A percentile compares a stretch with the other conserved stretches of the same genome.
Conservation (phyloP, 495 filamentous ascomycete genomes). For the Neurospora sp. region DNA sequence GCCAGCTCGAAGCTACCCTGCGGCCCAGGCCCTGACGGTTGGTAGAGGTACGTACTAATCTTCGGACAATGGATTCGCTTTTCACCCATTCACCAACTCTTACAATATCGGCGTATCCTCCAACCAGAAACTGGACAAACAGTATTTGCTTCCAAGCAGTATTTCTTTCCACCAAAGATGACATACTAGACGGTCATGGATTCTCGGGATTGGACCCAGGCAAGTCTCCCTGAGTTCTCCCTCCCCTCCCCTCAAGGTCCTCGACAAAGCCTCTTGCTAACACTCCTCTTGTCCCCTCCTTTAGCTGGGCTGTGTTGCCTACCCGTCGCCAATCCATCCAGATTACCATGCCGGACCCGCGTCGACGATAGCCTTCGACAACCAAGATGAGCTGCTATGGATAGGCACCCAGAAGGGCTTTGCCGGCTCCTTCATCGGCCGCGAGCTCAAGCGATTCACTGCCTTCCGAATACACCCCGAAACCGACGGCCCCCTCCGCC, state of each 20-base stretch:
- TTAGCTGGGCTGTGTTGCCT: conserved; percentile 58
- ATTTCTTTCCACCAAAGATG: background rate
- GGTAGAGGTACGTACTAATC: background rate
- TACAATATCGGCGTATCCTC: background rate
- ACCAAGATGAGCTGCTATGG: conserved; percentile 82
- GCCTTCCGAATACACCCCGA: conserved; percentile 61
- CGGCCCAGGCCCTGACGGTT: background rate
- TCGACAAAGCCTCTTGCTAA: background rate
- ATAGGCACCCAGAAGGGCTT: conserved; percentile 73
- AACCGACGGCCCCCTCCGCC: conserved; percentile 61
- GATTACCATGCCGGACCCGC: conserved; percentile 49
- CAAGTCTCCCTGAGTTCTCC: background rate
- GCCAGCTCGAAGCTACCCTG: background rate
- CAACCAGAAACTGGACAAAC: background rate
- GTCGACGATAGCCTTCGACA: conserved; percentile 76
- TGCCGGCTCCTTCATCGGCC: conserved; percentile 73
- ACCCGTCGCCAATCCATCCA: conserved; percentile 56
- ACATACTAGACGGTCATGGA: background rate
- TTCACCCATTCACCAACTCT: background rate
- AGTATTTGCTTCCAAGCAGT: background rate
- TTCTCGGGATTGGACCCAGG: background rate
- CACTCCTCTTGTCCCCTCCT: conserved; percentile 8
- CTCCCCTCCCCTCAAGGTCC: background rate
- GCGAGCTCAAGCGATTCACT: conserved; percentile 61
- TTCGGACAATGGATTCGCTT: background rate